Percentiles rank a stretch among this genome's conserved stretches.
phyloP scores from a whole-genome alignment of 495 filamentous ascomycete genomes.

The Podospora sp. region DNA sequence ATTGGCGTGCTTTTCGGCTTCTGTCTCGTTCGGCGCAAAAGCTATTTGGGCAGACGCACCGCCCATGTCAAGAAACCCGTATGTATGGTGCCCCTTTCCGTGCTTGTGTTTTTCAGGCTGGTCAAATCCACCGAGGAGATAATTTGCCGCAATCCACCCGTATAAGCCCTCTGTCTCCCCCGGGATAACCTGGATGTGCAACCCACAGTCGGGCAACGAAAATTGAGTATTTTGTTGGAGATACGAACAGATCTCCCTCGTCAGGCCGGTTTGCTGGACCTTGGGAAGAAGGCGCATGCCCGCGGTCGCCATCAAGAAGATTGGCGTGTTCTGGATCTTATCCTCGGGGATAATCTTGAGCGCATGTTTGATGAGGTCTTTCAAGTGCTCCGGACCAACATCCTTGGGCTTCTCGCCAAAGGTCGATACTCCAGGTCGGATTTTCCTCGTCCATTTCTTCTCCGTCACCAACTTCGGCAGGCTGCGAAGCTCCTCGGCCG shows the following conservation, averaged over 20 bases:
- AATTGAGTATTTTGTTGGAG: conserved; percentile 79
- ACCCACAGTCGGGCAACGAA: conserved; percentile 81
- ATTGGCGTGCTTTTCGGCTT: conserved; percentile 85
- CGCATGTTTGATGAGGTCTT: conserved; percentile 79
- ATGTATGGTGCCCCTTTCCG: conserved; percentile 91
- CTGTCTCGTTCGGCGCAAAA: conserved; percentile 92
- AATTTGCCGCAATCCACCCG: conserved; percentile 99
- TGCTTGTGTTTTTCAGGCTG: conserved; percentile 67
- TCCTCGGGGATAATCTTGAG: conserved; percentile 76
- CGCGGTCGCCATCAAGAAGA: conserved; percentile 96
- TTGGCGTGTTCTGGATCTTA: conserved; percentile 79
- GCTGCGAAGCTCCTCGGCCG: conserved; percentile 61
- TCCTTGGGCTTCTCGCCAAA: conserved; percentile 76
- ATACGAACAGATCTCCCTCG: conserved; percentile 82
- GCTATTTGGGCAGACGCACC: conserved; percentile 97
- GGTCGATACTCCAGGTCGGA: conserved; percentile 86
- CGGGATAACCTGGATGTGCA: conserved; percentile 92
- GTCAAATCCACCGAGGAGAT: conserved; percentile 91
- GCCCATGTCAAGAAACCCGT: conserved; percentile 98
- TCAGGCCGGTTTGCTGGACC: conserved; percentile 66
- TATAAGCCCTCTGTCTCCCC: conserved; percentile 98
- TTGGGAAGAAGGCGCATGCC: conserved; percentile 90
- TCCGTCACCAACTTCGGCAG: conserved; percentile 82
- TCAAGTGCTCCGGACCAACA: conserved; percentile 81
- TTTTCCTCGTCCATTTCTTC: conserved; percentile 90